phyloP scores from a whole-genome alignment of 495 filamentous ascomycete genomes.

The Xanthoparmelia taractica region DNA sequence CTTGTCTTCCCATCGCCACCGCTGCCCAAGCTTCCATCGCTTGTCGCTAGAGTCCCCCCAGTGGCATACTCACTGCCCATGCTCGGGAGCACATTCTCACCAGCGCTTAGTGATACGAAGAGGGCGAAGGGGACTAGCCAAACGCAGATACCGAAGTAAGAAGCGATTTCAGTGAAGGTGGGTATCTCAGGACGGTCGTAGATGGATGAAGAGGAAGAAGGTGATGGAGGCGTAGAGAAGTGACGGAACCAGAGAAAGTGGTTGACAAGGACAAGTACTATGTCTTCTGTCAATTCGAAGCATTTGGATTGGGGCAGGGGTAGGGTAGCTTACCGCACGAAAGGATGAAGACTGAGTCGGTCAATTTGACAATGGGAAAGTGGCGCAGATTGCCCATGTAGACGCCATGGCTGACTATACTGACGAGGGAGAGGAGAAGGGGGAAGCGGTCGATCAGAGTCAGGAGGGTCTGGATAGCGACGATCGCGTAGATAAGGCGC shows the following conservation, averaged over 20 bases:
- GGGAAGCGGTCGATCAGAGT: constrained; percentile 80
- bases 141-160: constrained; percentile 91
- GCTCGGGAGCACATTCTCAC: constrained; percentile 87
- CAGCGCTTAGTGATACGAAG: constrained; percentile 85
- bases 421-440: constrained; percentile 59
- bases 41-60: constrained; percentile 33
- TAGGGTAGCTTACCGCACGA: constrained; percentile 57
- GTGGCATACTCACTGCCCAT: constrained; percentile 66
- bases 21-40: constrained; percentile 39
- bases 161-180: constrained; percentile 88
- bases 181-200: constrained; percentile 58
- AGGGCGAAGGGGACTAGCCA: constrained; percentile 95
- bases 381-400: constrained; percentile 84
- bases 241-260: constrained; percentile 96
- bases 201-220: constrained; percentile 18
- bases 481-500: constrained; percentile 76
- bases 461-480: constrained; percentile 66
- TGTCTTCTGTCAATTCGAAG: not conserved
- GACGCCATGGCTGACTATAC: constrained; percentile 73
- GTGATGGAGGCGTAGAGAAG: constrained; percentile 57
- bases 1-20: constrained; percentile 40
- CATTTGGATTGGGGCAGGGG: not conserved
- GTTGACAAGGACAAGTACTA: constrained; percentile 78
- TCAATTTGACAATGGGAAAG: constrained; percentile 82
- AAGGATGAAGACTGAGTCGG: constrained; percentile 77